Evolutionary conservation across 2,329 filamentous ascomycete genomes (phyloP).

Genomic region (Orbilia ellipsospora): DNA sequence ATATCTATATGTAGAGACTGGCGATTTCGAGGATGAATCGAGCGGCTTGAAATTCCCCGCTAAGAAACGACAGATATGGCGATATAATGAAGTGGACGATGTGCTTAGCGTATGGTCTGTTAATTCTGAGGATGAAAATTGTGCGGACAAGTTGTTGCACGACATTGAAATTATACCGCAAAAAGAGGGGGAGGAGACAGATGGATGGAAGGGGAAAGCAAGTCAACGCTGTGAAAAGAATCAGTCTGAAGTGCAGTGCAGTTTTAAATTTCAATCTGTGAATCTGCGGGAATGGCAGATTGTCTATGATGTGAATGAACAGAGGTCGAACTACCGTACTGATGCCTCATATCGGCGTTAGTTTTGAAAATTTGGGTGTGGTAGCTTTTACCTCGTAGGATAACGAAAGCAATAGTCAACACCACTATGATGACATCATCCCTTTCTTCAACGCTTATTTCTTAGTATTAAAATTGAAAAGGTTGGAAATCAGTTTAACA

Average conservation of each 20-base stretch:
- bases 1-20: slow-evolving; percentile 76
- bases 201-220: slow-evolving; percentile 73
- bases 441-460: too few relatives aligned
- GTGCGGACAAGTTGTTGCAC: slow-evolving; percentile 80
- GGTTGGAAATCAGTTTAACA: too few relatives aligned
- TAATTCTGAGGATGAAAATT: slow-evolving; percentile 70
- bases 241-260: slow-evolving; percentile 76
- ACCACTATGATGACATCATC: too few relatives aligned
- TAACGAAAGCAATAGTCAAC: too few relatives aligned
- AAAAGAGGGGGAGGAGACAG: slow-evolving; percentile 59
- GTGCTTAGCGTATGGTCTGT: slow-evolving; percentile 78
- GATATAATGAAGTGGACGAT: slow-evolving; percentile 73
- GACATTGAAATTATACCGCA: slow-evolving; percentile 72
- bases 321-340: slow-evolving; percentile 78
- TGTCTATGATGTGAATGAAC: slow-evolving; percentile 75
- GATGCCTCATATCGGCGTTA: slow-evolving; percentile 67
- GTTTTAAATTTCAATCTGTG: slow-evolving; percentile 72
- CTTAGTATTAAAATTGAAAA: too few relatives aligned
- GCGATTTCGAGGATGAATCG: slow-evolving; percentile 71
- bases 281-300: slow-evolving; percentile 71
- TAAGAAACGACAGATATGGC: slow-evolving; percentile 76
- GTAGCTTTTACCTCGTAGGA: too few relatives aligned
- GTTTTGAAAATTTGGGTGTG: background rate
- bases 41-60: slow-evolving; percentile 59
- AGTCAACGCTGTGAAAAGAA: slow-evolving; percentile 78